A percentile compares a stretch with the other conserved stretches of the same genome.
Evolutionary conservation across 176 grass and related monocot genomes (phyloP).

Genomic region (Carex pumila): DNA sequence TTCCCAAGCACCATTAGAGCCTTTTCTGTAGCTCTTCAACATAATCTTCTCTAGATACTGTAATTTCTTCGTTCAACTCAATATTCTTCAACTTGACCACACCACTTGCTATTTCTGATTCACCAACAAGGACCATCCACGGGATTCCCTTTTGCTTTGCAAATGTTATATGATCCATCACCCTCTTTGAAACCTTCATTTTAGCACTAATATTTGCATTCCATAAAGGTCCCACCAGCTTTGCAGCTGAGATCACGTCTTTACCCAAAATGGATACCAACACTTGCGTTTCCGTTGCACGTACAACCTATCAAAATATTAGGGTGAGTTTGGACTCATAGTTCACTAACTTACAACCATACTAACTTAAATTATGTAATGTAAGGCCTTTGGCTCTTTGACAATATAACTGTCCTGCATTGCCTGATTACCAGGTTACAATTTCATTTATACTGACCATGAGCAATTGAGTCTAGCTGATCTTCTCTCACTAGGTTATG

Average conservation of each 20-base stretch:
- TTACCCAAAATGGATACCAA: constrained; percentile 84
- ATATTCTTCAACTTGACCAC: constrained; percentile 79
- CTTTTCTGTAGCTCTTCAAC: constrained; percentile 49
- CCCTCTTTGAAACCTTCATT: constrained; percentile 70
- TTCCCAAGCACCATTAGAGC: constrained; percentile 16
- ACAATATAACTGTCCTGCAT: too few species aligned
- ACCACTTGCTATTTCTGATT: constrained; percentile 37
- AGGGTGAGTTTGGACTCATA: neutral
- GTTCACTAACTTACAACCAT: neutral
- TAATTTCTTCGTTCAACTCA: constrained; percentile 44
- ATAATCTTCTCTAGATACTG: constrained; percentile 41
- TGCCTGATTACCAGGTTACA: too few species aligned
- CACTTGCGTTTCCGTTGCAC: constrained; percentile 74
- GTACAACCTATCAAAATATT: constrained; percentile 33
- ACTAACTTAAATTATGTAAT: neutral
- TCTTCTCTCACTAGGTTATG: too few species aligned
- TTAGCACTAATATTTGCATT: constrained; percentile 84
- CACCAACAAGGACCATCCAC: constrained; percentile 81
- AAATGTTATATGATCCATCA: constrained; percentile 61
- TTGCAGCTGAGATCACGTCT: constrained; percentile 60
- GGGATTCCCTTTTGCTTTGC: constrained; percentile 50
- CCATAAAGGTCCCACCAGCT: constrained; percentile 68
- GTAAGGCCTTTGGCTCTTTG: neutral
- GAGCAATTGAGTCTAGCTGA: too few species aligned
- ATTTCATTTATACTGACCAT: too few species aligned